Evolutionary conservation across 2,329 filamentous ascomycete genomes (phyloP), one percentile per base, ranked within the genome.

Genomic region (Daldinia sp.): DNA sequence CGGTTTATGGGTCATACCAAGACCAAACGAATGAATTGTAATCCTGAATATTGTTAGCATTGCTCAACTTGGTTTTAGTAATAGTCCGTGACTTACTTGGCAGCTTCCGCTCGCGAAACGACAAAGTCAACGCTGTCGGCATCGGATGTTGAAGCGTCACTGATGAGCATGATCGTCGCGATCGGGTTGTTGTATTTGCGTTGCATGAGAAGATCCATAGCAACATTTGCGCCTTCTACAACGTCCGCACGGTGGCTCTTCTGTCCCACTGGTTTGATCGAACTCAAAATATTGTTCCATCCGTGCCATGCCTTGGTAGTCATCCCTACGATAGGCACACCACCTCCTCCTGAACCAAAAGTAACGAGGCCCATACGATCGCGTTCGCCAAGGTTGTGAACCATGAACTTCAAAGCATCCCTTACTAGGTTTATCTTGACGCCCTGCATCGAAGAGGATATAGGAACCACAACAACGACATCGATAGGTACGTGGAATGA

Each of bases 401-500:
- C 93, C 80, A 99, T 90, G 79, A 98, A 99, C 66, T 92, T 93
- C 39, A 99, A 86, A 0, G 95, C 92, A 80, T 99, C 96, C 46
- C 94, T 90, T 13, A 99, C 89, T 1, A 99, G 86, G 69, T 95
- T 97, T 77, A 98, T 98, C 83, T 99, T 99, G 68, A 99, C 88
- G n/a, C 96, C 96, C 80, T 98, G 96, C 95, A 98, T 99, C 0
- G 96, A 98, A 0, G 95, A 97, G 0, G 96, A 98, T 5, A 99
- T 94, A 0, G 96, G 96, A 37, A 99, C 94, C 23, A 99, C 96
- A 0, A 98, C 93, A 0, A 99, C 95, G 33, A 99, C 90, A 77
- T 99, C 96, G 60, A 98, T 89, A 1, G 96, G 95, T 15, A 98
- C 93, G 78, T 99, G 96, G 54, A 95, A 79, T 5, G 90, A 87